Evolutionary conservation across 768 basidiomycete genomes (phyloP).

Genomic region (Ephemerocybe angulata): DNA sequence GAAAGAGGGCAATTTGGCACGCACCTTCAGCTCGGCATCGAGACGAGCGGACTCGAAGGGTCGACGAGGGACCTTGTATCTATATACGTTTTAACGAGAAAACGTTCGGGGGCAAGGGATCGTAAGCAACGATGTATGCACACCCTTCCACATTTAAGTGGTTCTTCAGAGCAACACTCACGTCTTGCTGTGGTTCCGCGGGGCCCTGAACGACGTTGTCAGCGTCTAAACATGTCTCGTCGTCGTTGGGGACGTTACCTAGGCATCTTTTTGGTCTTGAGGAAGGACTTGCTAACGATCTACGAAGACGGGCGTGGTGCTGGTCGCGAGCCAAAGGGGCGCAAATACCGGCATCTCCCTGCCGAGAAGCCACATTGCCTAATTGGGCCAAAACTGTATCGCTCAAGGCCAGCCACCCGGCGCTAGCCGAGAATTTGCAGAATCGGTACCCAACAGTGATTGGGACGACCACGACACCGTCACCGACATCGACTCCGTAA

Average conservation of each 20-base stretch:
- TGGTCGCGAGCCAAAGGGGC: slow-evolving; percentile 23
- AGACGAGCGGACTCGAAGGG: slow-evolving; percentile 97
- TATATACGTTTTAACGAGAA: slow-evolving; percentile 44
- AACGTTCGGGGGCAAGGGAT: slow-evolving; percentile 61
- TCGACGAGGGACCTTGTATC: slow-evolving; percentile 98
- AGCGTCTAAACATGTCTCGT: slow-evolving; percentile 12
- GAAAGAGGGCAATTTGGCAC: slow-evolving; percentile 9
- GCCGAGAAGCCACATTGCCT: slow-evolving; percentile 14
- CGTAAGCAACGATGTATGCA: slow-evolving; percentile 34
- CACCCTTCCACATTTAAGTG: slow-evolving; percentile 63
- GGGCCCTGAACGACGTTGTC: slow-evolving; percentile 58
- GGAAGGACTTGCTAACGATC: slow-evolving; percentile 29
- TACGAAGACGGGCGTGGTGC: neutral
- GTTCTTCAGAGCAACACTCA: slow-evolving; percentile 69
- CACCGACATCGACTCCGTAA: slow-evolving; percentile 49
- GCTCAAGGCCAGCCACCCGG: slow-evolving; percentile 62
- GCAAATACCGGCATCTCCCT: slow-evolving; percentile 34
- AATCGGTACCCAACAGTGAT: slow-evolving; percentile 17
- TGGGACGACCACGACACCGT: slow-evolving; percentile 33
- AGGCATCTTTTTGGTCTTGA: slow-evolving; percentile 72
- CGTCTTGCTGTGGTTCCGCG: slow-evolving; percentile 93
- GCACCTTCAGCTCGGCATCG: slow-evolving; percentile 98
- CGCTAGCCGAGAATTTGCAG: slow-evolving; percentile 35
- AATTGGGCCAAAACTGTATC: slow-evolving; percentile 57
- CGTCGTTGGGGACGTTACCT: slow-evolving; percentile 51